A percentile compares a stretch with the other conserved stretches of the same genome.
Conservation (phyloP, 2,329 filamentous ascomycete genomes). For the Beauveria scarabaeidicola region DNA sequence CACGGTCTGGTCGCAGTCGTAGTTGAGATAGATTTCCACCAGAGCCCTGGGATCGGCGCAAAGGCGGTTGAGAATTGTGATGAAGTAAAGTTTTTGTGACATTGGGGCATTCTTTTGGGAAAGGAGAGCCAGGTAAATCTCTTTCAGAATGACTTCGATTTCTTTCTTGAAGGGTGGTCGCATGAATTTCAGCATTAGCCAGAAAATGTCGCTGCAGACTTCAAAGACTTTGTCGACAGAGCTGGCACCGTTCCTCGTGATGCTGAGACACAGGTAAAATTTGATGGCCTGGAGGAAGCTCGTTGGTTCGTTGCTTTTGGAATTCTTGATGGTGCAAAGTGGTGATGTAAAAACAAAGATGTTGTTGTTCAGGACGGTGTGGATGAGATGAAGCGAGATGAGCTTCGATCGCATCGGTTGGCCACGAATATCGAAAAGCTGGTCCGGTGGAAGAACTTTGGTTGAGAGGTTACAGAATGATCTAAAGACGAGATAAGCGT, state of each 20-base stretch:
- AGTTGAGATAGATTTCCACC: slow-evolving; percentile 95
- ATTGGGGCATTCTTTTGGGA: slow-evolving; percentile 79
- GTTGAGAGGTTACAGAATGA: slow-evolving; percentile 97
- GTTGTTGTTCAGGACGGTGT: slow-evolving; percentile 92
- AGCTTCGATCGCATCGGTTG: slow-evolving; percentile 97
- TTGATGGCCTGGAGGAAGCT: slow-evolving; percentile 92
- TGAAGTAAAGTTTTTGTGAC: slow-evolving; percentile 87
- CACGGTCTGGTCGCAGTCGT: slow-evolving; percentile 90
- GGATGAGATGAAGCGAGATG: slow-evolving; percentile 88
- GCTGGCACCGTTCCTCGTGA: slow-evolving; percentile 91
- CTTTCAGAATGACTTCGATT: slow-evolving; percentile 94
- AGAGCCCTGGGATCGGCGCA: slow-evolving; percentile 79
- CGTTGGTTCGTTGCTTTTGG: slow-evolving; percentile 78
- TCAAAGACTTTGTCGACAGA: slow-evolving; percentile 89
- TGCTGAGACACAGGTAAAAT: slow-evolving; percentile 89
- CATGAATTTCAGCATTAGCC: slow-evolving; percentile 92
- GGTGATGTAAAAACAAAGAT: slow-evolving; percentile 85
- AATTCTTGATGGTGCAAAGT: slow-evolving; percentile 84
- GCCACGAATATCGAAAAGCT: slow-evolving; percentile 84
- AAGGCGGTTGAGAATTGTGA: slow-evolving; percentile 75
- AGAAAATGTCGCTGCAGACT: slow-evolving; percentile 94
- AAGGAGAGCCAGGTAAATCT: slow-evolving; percentile 88
- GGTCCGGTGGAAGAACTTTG: slow-evolving; percentile 80
- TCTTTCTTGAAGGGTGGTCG: slow-evolving; percentile 96
- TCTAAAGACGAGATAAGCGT: slow-evolving; percentile 93